Evolutionary conservation across 2,329 filamentous ascomycete species (phyloP).

Genomic region (Phaeosphaeria sp.): DNA sequence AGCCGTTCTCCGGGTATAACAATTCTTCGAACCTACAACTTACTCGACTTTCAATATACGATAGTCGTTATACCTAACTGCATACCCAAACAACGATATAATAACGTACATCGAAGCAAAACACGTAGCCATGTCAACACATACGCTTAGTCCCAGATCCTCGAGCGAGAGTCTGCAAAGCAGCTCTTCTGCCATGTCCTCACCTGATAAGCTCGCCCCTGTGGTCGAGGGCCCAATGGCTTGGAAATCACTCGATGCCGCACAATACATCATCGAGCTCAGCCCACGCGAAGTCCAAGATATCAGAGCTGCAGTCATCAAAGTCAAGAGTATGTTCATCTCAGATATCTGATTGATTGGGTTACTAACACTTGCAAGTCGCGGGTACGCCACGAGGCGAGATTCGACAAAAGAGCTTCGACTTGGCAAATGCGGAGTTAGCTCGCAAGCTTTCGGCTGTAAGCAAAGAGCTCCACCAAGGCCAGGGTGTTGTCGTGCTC

Average conservation of each 20-base stretch:
- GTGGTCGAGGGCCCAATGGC: conserved; percentile 39
- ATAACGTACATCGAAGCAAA: neutral
- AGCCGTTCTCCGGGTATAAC: conserved; percentile 1
- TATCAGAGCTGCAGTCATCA: conserved; percentile 41
- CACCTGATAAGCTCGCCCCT: conserved; percentile 39
- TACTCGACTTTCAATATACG: neutral
- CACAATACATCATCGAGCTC: conserved; percentile 38
- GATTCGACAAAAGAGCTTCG: conserved; percentile 35
- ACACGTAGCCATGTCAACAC: conserved; percentile 29
- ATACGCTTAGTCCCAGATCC: conserved; percentile 33
- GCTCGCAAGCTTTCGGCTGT: conserved; percentile 30
- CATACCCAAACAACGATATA: neutral
- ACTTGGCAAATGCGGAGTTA: conserved; percentile 28
- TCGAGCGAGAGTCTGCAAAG: conserved; percentile 43
- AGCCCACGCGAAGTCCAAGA: conserved; percentile 30
- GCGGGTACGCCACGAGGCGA: conserved; percentile 21
- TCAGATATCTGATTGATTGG: neutral
- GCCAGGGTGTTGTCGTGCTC: conserved; percentile 37
- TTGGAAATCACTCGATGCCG: conserved; percentile 39
- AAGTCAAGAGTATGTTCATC: conserved; percentile 37
- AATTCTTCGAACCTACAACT: neutral
- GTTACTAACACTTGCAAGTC: conserved; percentile 21
- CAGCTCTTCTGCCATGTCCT: conserved; percentile 26
- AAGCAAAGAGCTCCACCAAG: conserved; percentile 39
- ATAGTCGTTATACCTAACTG: neutral